These are phyloP conservation scores for Lecanicillium sp. DNA, from an alignment of 2,329 filamentous ascomycete species.

Conservation along the genomic window DNA sequence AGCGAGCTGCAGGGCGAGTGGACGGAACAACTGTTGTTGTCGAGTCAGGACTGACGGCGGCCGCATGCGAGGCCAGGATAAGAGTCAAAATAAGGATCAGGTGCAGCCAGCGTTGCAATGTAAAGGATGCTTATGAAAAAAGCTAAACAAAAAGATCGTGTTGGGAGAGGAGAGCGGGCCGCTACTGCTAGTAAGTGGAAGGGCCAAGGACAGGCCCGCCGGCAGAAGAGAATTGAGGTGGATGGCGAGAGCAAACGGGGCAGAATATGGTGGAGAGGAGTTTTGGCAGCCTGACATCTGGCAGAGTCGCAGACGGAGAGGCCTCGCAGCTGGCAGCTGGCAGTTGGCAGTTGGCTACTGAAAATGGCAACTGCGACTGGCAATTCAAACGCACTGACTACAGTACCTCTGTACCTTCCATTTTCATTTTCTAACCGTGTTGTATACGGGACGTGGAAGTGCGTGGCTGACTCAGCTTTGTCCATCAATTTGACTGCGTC, in stretches of 20 bases:
- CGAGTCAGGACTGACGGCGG: too few relatives aligned
- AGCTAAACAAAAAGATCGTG: conserved; percentile 10
- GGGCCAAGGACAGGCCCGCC: too few relatives aligned
- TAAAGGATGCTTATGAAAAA: conserved; percentile 13
- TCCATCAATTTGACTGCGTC: too few relatives aligned
- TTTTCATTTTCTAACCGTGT: too few relatives aligned
- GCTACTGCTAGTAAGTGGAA: background rate
- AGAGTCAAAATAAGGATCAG: conserved; percentile 3
- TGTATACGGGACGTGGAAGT: too few relatives aligned
- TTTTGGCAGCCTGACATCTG: background rate
- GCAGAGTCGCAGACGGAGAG: too few relatives aligned
- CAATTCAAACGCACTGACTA: too few relatives aligned
- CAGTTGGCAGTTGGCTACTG: background rate
- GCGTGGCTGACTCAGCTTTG: conserved; percentile 10
- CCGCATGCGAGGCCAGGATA: background rate
- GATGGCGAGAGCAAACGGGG: background rate
- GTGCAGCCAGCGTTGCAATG: conserved; percentile 5
- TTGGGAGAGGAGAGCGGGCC: background rate
- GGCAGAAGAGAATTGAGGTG: background rate
- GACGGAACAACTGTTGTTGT: background rate
- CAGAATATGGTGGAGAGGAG: background rate
- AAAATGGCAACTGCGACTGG: background rate
- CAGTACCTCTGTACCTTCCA: too few relatives aligned
- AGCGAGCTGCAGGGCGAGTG: background rate
- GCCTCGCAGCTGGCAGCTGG: too few relatives aligned